Base-by-base conservation (phyloP, 2,329 filamentous ascomycete genomes). In the Diaporthe helianthi region DNA sequence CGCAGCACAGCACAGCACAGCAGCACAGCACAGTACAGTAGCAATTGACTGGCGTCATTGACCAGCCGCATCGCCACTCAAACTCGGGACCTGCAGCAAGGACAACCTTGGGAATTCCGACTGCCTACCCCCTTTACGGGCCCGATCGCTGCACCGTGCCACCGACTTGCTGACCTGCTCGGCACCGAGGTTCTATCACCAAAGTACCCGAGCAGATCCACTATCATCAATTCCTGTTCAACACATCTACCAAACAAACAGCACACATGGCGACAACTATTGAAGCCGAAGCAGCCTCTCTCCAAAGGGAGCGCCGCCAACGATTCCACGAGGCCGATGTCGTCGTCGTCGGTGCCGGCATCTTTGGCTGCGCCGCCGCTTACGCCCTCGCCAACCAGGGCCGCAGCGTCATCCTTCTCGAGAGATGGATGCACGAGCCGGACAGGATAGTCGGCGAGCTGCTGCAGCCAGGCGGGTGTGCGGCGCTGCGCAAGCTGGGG, bases 371-470 rank as follows among this genome's bases (percentile, higher is more conserved):
- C 79, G 93, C 94, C 24, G 84, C 94, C 26, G 95, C 96, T 22
- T 92, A 90, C 72, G 89, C 95, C 26, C 86, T 98, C 54, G 94
- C 92, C 70, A 90, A 92, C 75, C 96, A 98, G 82, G 94, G 94
- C 66, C 90, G 96, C 72, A 97, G 92, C 78, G 94, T 99, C 31
- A 86, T 98, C 31, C 84, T 99, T 64, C 88, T 99, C 63, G 96
- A 99, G 83, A 88, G 89, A 76, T 97, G 90, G 81, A 84, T 98
- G 81, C 93, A 93, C 80, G 92, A 98, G 83, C 96, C 96, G 24
- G 92, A 98, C 82, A 90, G 96, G 73, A 99, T 99, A 74, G 94
- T 99, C 58, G 96, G 96, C 75, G 96, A 99, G 83, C 83, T 99
- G 73, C 83, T 99, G 75, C 96, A 99, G 81, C 96, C 96, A 0